Conservation (phyloP, 306 rosid genomes). For the Ziziphus jujuba region DNA sequence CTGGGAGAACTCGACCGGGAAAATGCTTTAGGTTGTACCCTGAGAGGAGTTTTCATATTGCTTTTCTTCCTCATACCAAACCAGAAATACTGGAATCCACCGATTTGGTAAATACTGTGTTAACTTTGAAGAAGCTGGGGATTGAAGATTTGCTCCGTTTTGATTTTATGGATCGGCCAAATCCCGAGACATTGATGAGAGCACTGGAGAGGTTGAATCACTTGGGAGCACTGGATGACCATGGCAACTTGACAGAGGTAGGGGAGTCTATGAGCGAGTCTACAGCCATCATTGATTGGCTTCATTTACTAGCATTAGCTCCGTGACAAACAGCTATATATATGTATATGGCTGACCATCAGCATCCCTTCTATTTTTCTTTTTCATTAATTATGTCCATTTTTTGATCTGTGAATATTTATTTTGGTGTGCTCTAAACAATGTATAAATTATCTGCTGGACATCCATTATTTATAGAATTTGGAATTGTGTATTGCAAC, state of each 20-base stretch:
- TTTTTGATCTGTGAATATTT: too few species aligned
- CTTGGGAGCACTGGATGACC: constrained; percentile 78
- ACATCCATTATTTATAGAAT: too few species aligned
- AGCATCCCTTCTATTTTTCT: too few species aligned
- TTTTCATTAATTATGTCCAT: too few species aligned
- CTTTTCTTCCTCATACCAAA: constrained; percentile 69
- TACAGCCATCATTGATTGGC: too few species aligned
- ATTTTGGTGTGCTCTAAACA: too few species aligned
- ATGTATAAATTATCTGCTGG: too few species aligned
- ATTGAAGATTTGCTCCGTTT: constrained; percentile 74
- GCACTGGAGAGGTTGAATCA: constrained; percentile 74
- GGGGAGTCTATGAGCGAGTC: constrained; percentile 76
- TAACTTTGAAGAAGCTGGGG: constrained; percentile 69
- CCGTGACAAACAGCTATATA: too few species aligned
- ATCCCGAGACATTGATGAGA: constrained; percentile 79
- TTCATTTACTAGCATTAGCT: too few species aligned
- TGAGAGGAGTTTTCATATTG: constrained; percentile 63
- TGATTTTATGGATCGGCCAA: constrained; percentile 84
- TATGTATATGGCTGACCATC: too few species aligned
- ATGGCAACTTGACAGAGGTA: constrained; percentile 63
- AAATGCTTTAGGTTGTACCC: constrained; percentile 74
- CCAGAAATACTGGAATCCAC: constrained; percentile 70
- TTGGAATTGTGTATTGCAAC: too few species aligned
- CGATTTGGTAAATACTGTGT: constrained; percentile 73
- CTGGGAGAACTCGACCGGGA: constrained; percentile 83